Conservation (phyloP, 768 basidiomycete species). For the Phlegmacium glaucopus region DNA sequence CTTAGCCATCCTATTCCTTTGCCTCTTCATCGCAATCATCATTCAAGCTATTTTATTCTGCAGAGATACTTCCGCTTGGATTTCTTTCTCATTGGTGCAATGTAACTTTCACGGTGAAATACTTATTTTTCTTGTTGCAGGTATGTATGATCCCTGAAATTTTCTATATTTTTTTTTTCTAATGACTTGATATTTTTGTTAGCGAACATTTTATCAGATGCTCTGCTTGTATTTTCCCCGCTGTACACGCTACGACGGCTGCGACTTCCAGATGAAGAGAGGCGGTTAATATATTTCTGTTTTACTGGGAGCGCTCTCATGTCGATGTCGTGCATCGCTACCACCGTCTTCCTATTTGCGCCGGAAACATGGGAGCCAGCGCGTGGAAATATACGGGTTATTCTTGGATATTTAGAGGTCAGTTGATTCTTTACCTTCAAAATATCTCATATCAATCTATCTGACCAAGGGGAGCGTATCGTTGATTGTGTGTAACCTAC, state of each 20-base stretch:
- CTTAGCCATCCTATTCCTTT: conserved; percentile 1
- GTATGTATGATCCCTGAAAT: no score
- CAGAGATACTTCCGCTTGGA: background rate
- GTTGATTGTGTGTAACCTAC: conserved; percentile 10
- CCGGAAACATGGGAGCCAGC: conserved; percentile 11
- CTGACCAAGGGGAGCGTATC: conserved; percentile 5
- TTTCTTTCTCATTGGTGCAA: no score
- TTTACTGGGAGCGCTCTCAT: conserved; percentile 4
- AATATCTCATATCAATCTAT: background rate
- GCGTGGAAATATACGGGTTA: conserved; percentile 1
- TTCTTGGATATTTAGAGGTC: conserved; percentile 7
- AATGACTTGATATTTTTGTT: background rate
- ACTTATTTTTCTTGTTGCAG: no score
- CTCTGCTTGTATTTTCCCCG: conserved; percentile 1
- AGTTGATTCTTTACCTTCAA: background rate
- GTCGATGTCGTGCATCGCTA: conserved; percentile 3
- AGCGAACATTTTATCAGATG: background rate
- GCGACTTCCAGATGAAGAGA: conserved; percentile 2
- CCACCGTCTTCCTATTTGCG: conserved; percentile 9
- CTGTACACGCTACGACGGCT: conserved; percentile 6
- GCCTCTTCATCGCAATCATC: background rate
- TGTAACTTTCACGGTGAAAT: no score
- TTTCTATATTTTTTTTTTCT: background rate
- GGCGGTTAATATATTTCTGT: conserved; percentile 1
- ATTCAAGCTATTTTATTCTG: conserved; percentile 2